Evolutionary conservation across 768 basidiomycete species (phyloP).

Genomic region (Trametes meyenii): DNA sequence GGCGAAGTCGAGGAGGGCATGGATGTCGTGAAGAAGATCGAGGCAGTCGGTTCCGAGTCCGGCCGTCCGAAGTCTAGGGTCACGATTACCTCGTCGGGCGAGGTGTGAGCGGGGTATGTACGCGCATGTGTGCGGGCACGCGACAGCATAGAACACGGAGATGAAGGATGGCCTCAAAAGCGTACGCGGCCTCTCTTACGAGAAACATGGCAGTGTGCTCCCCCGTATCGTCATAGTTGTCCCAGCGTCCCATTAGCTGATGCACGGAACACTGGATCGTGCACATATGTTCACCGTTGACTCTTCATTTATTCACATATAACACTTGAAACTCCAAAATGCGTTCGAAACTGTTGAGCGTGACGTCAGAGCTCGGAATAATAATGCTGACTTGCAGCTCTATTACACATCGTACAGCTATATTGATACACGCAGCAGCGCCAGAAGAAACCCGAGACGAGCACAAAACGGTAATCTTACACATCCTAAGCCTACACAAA

Average conservation of each 20-base stretch:
- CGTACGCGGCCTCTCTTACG: too few species aligned
- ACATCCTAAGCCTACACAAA: not conserved
- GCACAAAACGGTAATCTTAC: not conserved
- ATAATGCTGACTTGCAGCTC: too few species aligned
- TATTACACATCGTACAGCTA: not conserved
- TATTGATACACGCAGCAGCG: not conserved
- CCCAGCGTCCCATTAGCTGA: not conserved
- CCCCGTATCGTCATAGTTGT: not conserved
- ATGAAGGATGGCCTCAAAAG: not conserved
- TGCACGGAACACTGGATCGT: not conserved
- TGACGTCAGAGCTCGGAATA: too few species aligned
- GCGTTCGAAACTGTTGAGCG: too few species aligned
- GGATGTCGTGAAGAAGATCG: constrained; percentile 65
- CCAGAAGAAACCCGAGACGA: not conserved
- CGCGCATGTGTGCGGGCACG: not conserved
- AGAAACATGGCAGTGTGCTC: not conserved
- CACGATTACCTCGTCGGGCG: constrained; percentile 29
- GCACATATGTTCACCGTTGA: not conserved
- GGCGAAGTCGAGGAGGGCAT: constrained; percentile 68
- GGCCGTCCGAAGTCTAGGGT: constrained; percentile 31
- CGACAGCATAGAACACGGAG: not conserved
- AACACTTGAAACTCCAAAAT: too few species aligned
- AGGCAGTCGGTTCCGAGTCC: constrained; percentile 39
- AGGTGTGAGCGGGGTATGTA: constrained; percentile 7
- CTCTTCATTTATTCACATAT: too few species aligned